A percentile compares a stretch with the other conserved stretches of the same genome.
Evolutionary conservation across 805 yeast genomes (phyloP).

Genomic region (Kodamaea neixiangensis): DNA sequence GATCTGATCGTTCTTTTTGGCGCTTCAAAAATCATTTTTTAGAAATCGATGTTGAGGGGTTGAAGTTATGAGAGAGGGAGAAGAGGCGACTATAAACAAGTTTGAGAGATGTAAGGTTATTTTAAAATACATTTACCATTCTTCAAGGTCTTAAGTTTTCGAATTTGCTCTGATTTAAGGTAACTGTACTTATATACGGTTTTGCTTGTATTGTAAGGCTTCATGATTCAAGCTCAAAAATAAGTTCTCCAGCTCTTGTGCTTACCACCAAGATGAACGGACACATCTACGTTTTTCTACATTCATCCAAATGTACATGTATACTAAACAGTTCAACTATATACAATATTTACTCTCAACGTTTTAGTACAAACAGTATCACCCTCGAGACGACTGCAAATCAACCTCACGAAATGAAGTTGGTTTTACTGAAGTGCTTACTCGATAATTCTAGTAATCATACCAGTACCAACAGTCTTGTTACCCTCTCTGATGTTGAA

Average conservation of each 20-base stretch:
- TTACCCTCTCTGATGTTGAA: conserved; percentile 99
- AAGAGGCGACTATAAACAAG: not conserved
- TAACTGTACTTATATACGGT: no score
- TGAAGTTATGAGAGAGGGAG: not conserved
- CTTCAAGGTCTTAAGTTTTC: no score
- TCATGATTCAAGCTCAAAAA: no score
- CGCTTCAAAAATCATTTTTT: not conserved
- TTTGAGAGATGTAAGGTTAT: no score
- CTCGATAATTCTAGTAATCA: conserved; percentile 88
- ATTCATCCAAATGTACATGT: conserved; percentile 2
- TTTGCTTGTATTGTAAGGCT: no score
- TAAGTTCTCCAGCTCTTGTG: no score
- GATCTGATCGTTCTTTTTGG: not conserved
- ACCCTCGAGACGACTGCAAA: not conserved
- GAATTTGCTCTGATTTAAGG: no score
- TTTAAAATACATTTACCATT: no score
- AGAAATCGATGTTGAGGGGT: not conserved
- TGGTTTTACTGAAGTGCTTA: no score
- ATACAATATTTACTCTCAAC: not conserved
- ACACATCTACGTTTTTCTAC: no score
- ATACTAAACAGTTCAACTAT: conserved; percentile 2
- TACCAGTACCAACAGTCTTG: conserved; percentile 98
- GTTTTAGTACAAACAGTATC: not conserved
- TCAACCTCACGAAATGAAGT: not conserved
- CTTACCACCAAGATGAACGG: no score